Base-by-base conservation (phyloP, 805 yeast species). In the Millerago galiae region DNA sequence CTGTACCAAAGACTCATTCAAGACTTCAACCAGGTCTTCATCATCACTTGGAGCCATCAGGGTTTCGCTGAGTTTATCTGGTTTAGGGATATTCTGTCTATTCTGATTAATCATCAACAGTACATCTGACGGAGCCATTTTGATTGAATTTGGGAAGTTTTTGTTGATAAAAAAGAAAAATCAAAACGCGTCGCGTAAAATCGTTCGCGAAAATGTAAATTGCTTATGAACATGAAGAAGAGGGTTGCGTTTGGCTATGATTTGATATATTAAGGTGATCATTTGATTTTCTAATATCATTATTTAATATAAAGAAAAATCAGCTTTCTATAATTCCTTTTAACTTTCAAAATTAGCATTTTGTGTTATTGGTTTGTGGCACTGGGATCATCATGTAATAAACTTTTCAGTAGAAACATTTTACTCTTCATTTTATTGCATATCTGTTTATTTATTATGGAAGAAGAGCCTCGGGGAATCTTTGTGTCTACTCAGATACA, bases 401-500 rank as follows among this genome's bases (percentile, higher is more conserved):
- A 21, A 21, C 24, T 21, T 21, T 21, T 21, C 24, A 21, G 24
- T 21, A 21, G 7, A 21, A 21, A 21, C 4, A 4, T 21, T 21
- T 7, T 5, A 21, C 24, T 5, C 7, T 21, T 21, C 24, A 21
- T 21, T n/a, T n/a, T n/a, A n/a, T n/a, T n/a, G n/a, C n/a, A n/a
- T 21, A 21, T 21, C 7, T 21, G 7, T 21, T 7, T 21, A 21
- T 21, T 21, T 21, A 7, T 21, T 21, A 21, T 21, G 24, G 24
- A 7, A 21, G 24, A 21, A 7, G 24, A 21, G 24, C 16, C 33
- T 8, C 41, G 17, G 14, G 45, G 45, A 18, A 34, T 38, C 9
- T 51, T 54, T 31, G 37, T 51, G 17, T 54, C 56, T 15, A 51
- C 58, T 3, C 58, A 55, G 42, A 47, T 50, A 12, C 60, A 53